Evolutionary conservation across 768 basidiomycete genomes (phyloP).

Genomic region (Suillus paluster): DNA sequence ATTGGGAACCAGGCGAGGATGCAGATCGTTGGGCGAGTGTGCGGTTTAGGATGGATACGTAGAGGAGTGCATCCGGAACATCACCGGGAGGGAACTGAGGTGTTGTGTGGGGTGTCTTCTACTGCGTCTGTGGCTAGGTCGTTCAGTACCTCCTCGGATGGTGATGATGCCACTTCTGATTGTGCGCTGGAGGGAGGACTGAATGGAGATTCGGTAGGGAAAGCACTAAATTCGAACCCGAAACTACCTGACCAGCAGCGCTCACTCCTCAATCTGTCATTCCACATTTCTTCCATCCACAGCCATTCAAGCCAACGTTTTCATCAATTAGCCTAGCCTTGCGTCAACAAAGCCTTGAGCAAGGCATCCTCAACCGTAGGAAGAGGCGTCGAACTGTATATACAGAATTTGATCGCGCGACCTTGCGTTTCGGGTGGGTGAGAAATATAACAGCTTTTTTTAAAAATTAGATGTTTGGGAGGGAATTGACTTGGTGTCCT

Average conservation of each 20-base stretch:
- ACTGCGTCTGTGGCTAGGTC: slow-evolving; percentile 36
- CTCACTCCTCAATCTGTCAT: slow-evolving; percentile 96
- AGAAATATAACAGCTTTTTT: slow-evolving; percentile 61
- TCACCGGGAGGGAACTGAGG: slow-evolving; percentile 28
- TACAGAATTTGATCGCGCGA: slow-evolving; percentile 83
- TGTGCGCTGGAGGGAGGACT: not conserved
- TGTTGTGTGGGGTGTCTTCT: slow-evolving; percentile 44
- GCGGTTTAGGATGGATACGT: slow-evolving; percentile 81
- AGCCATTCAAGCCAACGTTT: slow-evolving; percentile 77
- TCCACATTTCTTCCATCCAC: slow-evolving; percentile 91
- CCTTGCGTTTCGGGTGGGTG: slow-evolving; percentile 54
- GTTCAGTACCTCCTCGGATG: slow-evolving; percentile 14
- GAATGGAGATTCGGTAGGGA: slow-evolving; percentile 28
- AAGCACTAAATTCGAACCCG: slow-evolving; percentile 85
- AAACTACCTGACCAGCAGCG: slow-evolving; percentile 91
- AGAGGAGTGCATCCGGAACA: slow-evolving; percentile 49
- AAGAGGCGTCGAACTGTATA: slow-evolving; percentile 65
- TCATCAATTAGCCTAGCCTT: slow-evolving; percentile 59
- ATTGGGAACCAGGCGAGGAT: slow-evolving; percentile 82
- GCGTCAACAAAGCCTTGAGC: slow-evolving; percentile 82
- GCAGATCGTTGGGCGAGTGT: slow-evolving; percentile 86
- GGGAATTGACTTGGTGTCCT: too few relatives aligned
- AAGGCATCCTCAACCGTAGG: slow-evolving; percentile 92
- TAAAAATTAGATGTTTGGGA: too few relatives aligned
- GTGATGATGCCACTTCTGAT: not conserved